Evolutionary conservation across 768 basidiomycete genomes (phyloP).

Genomic region (Hemileccinum impolitum): DNA sequence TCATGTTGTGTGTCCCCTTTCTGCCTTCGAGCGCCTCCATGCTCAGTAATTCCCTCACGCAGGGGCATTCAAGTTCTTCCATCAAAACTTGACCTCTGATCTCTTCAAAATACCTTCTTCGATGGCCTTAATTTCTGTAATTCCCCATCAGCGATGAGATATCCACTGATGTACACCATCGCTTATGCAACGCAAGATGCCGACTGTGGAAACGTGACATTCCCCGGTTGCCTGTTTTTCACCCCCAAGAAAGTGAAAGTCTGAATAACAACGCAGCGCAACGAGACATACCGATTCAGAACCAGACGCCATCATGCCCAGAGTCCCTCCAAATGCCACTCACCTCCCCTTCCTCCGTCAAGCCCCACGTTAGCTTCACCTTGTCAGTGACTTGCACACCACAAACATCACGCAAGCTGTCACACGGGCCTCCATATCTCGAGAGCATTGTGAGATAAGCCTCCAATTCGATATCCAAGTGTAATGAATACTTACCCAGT

Average conservation of each 20-base stretch:
- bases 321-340: conserved; percentile 35
- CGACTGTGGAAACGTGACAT: conserved; percentile 30
- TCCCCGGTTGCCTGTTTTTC: conserved; percentile 19
- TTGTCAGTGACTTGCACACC: conserved; percentile 43
- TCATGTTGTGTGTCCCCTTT: no score
- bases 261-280: no score
- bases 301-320: conserved; percentile 36
- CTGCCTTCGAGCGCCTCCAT: no score
- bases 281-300: conserved; percentile 24
- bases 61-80: no score
- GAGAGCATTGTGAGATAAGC: no score
- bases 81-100: conserved; percentile 21
- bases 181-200: conserved; percentile 31
- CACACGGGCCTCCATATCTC: conserved; percentile 47
- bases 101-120: conserved; percentile 26
- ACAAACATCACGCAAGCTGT: conserved; percentile 41
- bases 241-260: no score
- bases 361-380: conserved; percentile 55
- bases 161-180: background rate
- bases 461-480: no score
- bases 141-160: background rate
- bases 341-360: conserved; percentile 62
- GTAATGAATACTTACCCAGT: conserved; percentile 19
- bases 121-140: conserved; percentile 29
- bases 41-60: no score